These are phyloP conservation scores for Trichophyton benhamiae DNA, from an alignment of 2,329 filamentous ascomycete genomes.

Conservation along the genomic window DNA sequence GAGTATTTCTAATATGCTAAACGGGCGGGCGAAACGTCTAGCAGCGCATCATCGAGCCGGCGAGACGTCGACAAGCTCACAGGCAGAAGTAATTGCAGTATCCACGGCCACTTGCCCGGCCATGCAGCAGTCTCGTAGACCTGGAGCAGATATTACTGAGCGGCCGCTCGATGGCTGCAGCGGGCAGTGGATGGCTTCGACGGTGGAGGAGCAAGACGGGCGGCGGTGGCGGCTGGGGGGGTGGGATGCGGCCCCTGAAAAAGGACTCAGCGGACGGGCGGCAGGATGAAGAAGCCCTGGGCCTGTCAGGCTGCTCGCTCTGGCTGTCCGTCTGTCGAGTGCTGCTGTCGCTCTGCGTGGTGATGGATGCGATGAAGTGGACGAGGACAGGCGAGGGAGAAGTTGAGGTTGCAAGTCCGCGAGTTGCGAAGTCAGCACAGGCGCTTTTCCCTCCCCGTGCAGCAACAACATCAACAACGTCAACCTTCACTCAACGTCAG, in stretches of 20 bases:
- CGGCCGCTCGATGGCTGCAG: neutral
- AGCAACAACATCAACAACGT: neutral
- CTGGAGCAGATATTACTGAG: neutral
- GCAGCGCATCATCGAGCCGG: neutral
- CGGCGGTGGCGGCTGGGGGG: neutral
- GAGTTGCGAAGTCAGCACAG: neutral
- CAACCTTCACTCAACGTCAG: too few species aligned
- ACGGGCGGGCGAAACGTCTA: neutral
- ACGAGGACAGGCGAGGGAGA: neutral
- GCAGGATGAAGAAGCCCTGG: too few species aligned
- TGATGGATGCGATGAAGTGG: neutral
- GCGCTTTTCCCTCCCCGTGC: neutral
- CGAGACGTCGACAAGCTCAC: neutral
- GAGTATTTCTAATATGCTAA: slow-evolving; percentile 5
- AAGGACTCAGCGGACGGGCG: neutral
- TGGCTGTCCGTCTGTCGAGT: neutral
- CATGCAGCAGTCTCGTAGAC: neutral
- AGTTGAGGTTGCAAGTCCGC: neutral
- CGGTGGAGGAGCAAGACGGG: neutral
- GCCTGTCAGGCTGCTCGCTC: neutral
- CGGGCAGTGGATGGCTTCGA: neutral
- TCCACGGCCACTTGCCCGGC: neutral
- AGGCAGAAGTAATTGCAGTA: neutral
- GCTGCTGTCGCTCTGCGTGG: neutral
- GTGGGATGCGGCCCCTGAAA: neutral